Evolutionary conservation across 352 stramenopile species (phyloP).

Genomic region (Ophiocytium majus): DNA sequence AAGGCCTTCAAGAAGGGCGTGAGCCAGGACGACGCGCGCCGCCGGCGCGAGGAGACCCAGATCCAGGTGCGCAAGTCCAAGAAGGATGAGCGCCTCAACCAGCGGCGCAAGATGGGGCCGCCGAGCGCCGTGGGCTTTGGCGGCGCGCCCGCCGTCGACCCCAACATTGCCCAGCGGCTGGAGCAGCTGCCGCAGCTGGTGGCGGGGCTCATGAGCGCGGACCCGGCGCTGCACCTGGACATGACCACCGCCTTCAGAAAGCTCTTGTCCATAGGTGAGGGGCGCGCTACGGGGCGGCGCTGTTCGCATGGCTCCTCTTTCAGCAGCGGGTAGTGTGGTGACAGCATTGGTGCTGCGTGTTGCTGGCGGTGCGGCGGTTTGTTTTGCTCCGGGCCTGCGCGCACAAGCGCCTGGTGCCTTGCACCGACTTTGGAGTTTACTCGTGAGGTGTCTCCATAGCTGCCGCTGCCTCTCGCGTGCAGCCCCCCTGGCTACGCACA

Average conservation of each 20-base stretch:
- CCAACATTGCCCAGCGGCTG: constrained; percentile 65
- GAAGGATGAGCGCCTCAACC: constrained; percentile 76
- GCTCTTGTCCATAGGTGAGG: constrained; percentile 90
- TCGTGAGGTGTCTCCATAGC: no score
- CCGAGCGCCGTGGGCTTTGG: constrained; percentile 32
- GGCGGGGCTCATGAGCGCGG: constrained; percentile 80
- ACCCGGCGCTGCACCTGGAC: constrained; percentile 85
- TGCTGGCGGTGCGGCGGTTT: no score
- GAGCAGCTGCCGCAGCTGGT: constrained; percentile 91
- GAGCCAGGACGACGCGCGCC: constrained; percentile 70
- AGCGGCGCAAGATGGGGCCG: constrained; percentile 63
- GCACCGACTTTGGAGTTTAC: no score
- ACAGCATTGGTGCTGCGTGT: no score
- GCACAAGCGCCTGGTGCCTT: no score
- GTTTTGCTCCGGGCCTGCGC: no score
- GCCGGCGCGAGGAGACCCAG: constrained; percentile 74
- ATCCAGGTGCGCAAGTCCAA: constrained; percentile 82
- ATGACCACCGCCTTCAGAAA: constrained; percentile 97
- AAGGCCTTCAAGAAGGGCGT: constrained; percentile 79
- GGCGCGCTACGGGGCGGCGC: no score
- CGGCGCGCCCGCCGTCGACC: neutral
- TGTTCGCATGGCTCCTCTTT: no score
- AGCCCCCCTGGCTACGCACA: no score
- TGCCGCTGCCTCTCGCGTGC: no score
- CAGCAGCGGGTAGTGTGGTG: no score